Evolutionary conservation across 768 basidiomycete genomes (phyloP), one percentile per base, ranked within the genome.

Genomic region (Boletellus ananas): DNA sequence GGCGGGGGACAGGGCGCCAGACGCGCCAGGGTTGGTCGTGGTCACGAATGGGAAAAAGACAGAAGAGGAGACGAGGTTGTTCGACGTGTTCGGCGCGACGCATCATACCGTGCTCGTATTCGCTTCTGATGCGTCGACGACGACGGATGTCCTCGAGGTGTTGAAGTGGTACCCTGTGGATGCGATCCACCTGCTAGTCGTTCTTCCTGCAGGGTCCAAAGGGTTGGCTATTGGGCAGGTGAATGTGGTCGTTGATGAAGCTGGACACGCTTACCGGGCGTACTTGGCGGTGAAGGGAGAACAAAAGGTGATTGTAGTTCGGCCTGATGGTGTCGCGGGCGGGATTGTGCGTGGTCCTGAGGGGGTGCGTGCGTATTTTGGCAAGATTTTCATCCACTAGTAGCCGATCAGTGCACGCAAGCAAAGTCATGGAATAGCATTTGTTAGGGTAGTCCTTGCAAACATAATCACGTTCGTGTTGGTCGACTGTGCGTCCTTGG

Each of bases 311-410:
- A 65, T 69, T 1, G 64, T 74, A 16, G 64, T 67, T 7, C 61
- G 77, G 14, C 78, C 77, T 0, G 77, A 79, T 56, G 75, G 72
- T 12, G 65, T 74, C 11, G 62, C 76, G 9, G 78, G 78, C 20
- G 61, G 51, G 6, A 54, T 65, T 6, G 59, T 62, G 20, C 46
- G 18, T 11, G 66, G 60, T 11, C 40, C 27, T 5, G 56, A 57
- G 29, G 66, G 59, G 9, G 34, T 54, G 4, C 25, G 4, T 20
- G 29, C 20, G 14, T 66, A 63, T 39, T 52, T 66, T 31, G n/a
- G 16, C 27, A 52, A 37, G 27, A 53, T 65, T 34, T 56, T 62
- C 10, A 20, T 44, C 14, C 29, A 29, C 11, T 29, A 29, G 29
- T 7, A 6, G 9, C 11, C 11, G 29, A 29, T 29, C 11, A 7